Evolutionary conservation across 108 stramenopile species (phyloP).

Genomic region (Cyclotella choctawhatcheeana): DNA sequence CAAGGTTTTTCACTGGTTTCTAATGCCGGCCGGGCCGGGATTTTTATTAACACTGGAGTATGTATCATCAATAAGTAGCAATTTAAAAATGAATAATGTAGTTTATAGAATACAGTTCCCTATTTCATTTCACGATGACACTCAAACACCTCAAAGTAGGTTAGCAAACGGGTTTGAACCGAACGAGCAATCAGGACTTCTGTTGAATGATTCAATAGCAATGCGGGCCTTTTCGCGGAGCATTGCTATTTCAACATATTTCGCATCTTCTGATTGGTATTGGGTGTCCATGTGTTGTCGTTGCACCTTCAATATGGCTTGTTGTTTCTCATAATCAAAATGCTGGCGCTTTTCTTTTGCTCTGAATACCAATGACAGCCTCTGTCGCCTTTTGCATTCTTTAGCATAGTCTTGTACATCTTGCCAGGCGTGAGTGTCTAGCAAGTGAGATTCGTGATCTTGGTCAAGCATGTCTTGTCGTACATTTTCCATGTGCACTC

Average conservation of each 20-base stretch:
- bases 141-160: no score
- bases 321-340: constrained; percentile 54
- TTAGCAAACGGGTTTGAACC: constrained; percentile 36
- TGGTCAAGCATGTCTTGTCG: constrained; percentile 44
- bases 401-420: constrained; percentile 83
- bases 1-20: no score
- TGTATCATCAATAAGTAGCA: no score
- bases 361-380: constrained; percentile 77
- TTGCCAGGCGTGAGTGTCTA: constrained; percentile 66
- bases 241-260: constrained; percentile 68
- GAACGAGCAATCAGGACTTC: constrained; percentile 18
- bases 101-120: no score
- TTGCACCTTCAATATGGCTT: constrained; percentile 50
- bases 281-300: constrained; percentile 46
- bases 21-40: no score
- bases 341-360: constrained; percentile 80
- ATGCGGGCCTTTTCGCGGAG: constrained; percentile 69
- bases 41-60: no score
- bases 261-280: constrained; percentile 61
- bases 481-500: constrained; percentile 61
- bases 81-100: no score
- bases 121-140: no score
- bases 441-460: constrained; percentile 59
- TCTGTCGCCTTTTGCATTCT: constrained; percentile 69
- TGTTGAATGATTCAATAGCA: constrained; percentile 62